Evolutionary conservation across 1,284 basidiomycete genomes (phyloP).

Genomic region (Phellopilus nigrolimitatus): DNA sequence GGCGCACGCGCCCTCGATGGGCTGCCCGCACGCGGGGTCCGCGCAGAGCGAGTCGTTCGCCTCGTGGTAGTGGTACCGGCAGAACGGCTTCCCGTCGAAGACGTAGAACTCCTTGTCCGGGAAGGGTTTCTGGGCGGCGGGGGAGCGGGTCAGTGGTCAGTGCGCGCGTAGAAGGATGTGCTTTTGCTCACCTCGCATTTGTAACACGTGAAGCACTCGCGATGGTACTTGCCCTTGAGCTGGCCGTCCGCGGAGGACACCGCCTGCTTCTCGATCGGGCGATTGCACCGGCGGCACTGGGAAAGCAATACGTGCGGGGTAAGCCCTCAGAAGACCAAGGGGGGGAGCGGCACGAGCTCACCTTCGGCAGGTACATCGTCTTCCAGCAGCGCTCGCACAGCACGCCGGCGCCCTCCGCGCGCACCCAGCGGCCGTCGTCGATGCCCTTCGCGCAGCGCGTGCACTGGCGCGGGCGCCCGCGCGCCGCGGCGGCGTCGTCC

Average conservation of each 20-base stretch:
- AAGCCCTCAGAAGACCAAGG: constrained; percentile 13
- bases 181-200: constrained; percentile 70
- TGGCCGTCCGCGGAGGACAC: constrained; percentile 90
- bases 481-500: background rate
- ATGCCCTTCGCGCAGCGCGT: constrained; percentile 64
- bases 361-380: constrained; percentile 89
- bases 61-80: constrained; percentile 87
- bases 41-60: constrained; percentile 83
- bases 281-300: constrained; percentile 78
- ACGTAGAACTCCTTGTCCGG: constrained; percentile 88
- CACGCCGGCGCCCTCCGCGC: constrained; percentile 53
- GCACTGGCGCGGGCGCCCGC: constrained; percentile 37
- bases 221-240: constrained; percentile 89
- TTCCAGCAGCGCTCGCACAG: constrained; percentile 90
- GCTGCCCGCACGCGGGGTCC: constrained; percentile 70
- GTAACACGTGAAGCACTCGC: constrained; percentile 82
- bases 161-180: constrained; percentile 10
- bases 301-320: constrained; percentile 10
- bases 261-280: constrained; percentile 83
- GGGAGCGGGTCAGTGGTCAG: constrained; percentile 6
- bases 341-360: constrained; percentile 33
- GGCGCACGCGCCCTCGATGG: constrained; percentile 88
- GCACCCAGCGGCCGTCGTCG: constrained; percentile 76
- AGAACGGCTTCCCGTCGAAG: constrained; percentile 79
- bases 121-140: constrained; percentile 64